Percentiles rank a stretch among this genome's conserved stretches.
Evolutionary conservation across 805 yeast species (phyloP).

Genomic region (Barnettozyma vustinii): DNA sequence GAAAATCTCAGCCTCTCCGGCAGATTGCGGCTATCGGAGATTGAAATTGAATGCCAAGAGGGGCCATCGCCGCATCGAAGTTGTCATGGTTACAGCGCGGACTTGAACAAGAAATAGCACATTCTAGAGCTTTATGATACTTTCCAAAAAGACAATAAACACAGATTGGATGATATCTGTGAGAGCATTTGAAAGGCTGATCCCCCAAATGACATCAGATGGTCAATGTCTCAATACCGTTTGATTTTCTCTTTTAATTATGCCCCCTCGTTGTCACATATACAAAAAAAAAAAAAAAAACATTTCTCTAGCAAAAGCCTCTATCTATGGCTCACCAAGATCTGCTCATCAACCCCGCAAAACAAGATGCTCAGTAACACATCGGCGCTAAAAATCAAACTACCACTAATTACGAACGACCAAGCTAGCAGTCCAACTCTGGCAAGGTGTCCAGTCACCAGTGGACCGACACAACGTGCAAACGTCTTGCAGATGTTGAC

Average conservation of each 20-base stretch:
- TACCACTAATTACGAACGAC: constrained; percentile 49
- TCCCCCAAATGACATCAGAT: too few species aligned
- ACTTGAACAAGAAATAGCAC: not conserved
- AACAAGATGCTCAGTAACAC: constrained; percentile 27
- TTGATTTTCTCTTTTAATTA: too few species aligned
- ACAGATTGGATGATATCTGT: too few species aligned
- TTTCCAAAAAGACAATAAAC: not conserved
- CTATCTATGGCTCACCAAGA: constrained; percentile 15
- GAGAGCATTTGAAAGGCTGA: not conserved
- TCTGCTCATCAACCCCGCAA: constrained; percentile 27
- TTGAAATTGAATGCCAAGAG: too few species aligned
- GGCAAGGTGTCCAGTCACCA: constrained; percentile 73
- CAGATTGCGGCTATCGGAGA: not conserved
- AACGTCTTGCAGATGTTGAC: constrained; percentile 84
- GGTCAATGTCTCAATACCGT: too few species aligned
- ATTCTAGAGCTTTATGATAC: not conserved
- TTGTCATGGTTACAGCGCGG: not conserved
- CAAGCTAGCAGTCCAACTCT: constrained; percentile 38
- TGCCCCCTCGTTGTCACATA: too few species aligned
- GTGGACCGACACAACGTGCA: constrained; percentile 79
- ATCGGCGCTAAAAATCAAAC: constrained; percentile 39
- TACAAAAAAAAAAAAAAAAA: too few species aligned
- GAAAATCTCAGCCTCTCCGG: too few species aligned
- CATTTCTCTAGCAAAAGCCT: too few species aligned
- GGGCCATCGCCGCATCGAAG: not conserved